Evolutionary conservation across 2,329 filamentous ascomycete genomes (phyloP).

Genomic region (Pseudocercospora ulei): DNA sequence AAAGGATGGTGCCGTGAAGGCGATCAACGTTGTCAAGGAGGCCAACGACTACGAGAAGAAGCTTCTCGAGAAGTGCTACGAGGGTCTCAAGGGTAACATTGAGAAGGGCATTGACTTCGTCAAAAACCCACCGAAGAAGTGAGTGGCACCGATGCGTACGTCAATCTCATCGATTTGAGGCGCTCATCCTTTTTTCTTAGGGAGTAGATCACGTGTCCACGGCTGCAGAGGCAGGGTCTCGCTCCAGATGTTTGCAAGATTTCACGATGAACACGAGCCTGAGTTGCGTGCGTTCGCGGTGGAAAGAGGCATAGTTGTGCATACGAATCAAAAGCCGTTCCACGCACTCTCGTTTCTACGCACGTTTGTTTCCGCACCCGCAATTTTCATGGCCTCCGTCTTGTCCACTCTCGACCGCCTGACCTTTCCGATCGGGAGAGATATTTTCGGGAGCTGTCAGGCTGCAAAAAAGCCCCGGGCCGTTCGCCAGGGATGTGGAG

Average conservation of each 20-base stretch:
- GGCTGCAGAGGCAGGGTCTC: not conserved
- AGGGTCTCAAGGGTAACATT: conserved; percentile 85
- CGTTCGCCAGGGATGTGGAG: too few species aligned
- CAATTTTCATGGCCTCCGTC: too few species aligned
- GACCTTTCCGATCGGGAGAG: too few species aligned
- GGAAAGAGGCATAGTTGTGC: not conserved
- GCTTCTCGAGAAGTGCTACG: conserved; percentile 64
- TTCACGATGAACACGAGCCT: conserved; percentile 4
- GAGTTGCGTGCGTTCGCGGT: too few species aligned
- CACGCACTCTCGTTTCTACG: not conserved
- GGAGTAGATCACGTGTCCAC: conserved; percentile 3
- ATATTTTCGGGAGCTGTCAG: too few species aligned
- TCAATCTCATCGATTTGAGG: not conserved
- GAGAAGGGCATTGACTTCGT: conserved; percentile 85
- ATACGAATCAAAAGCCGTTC: not conserved
- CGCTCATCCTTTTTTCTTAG: conserved; percentile 1
- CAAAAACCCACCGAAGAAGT: conserved; percentile 81
- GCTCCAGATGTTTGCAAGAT: not conserved
- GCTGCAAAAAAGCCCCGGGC: too few species aligned
- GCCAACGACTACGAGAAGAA: conserved; percentile 82
- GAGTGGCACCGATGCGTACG: conserved; percentile 29
- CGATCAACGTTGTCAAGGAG: conserved; percentile 63
- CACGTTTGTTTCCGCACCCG: too few species aligned
- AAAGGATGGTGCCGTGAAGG: conserved; percentile 71
- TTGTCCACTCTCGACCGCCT: too few species aligned